These are phyloP conservation scores for Singerocomus inundabilis DNA, from an alignment of 1,284 basidiomycete genomes.

Conservation along the genomic window DNA sequence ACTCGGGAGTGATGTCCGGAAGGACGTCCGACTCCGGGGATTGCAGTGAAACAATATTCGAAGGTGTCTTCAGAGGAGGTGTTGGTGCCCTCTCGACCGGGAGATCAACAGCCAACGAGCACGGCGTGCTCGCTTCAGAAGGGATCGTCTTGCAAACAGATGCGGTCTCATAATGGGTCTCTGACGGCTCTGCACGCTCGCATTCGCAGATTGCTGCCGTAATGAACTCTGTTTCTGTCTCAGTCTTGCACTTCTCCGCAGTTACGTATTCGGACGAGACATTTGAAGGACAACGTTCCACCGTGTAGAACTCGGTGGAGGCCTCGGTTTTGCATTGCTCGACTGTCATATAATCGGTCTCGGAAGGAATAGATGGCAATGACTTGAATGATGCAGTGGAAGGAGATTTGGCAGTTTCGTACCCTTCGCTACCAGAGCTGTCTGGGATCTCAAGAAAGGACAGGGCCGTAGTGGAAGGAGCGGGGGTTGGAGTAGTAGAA, in stretches of 20 bases:
- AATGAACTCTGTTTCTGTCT: constrained; percentile 46
- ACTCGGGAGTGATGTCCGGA: constrained; percentile 35
- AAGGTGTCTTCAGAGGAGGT: constrained; percentile 33
- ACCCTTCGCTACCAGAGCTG: constrained; percentile 34
- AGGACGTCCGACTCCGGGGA: constrained; percentile 30
- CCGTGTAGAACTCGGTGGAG: constrained; percentile 53
- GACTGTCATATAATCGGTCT: constrained; percentile 51
- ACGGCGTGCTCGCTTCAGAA: constrained; percentile 41
- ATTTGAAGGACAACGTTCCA: constrained; percentile 34
- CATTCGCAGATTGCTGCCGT: constrained; percentile 51
- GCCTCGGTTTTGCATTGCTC: constrained; percentile 43
- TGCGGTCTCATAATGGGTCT: constrained; percentile 53
- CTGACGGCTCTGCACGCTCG: constrained; percentile 39
- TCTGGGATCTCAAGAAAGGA: constrained; percentile 34
- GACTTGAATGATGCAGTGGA: constrained; percentile 45
- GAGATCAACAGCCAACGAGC: constrained; percentile 29
- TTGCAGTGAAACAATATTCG: constrained; percentile 28
- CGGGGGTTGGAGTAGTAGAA: constrained; percentile 31
- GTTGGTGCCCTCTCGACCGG: constrained; percentile 25
- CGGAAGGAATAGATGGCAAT: constrained; percentile 52
- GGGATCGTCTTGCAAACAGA: constrained; percentile 42
- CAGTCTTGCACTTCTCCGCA: constrained; percentile 51
- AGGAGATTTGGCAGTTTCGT: constrained; percentile 36
- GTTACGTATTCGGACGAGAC: constrained; percentile 46
- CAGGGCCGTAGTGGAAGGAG: constrained; percentile 25